Evolutionary conservation across 768 basidiomycete genomes (phyloP), one percentile per base, ranked within the genome.

Genomic region (Phylloporus sp.): DNA sequence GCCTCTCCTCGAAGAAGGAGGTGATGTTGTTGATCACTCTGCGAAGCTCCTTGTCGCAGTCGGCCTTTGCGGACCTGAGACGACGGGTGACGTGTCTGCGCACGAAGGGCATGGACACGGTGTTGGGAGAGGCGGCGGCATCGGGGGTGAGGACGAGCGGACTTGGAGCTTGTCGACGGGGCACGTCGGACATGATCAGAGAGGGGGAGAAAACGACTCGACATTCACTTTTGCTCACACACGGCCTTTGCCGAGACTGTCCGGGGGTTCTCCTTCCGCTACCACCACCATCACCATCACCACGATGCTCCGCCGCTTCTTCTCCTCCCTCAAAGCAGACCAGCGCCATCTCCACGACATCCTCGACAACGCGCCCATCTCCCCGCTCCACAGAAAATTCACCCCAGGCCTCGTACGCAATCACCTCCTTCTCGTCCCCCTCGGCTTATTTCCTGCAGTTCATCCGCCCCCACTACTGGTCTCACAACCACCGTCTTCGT

Each of bases 1-100:
- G 77, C 58, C 85, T 80, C 62, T 92, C 87, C 71, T 99, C 95
- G 57, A 96, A 95, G 69, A 92, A 97, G 31, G 82, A 69, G 53
- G 95, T 95, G 73, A 99, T 93, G 50, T 84, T 90, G 69, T 90
- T 85, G 49, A 94, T 91, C 63, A 97, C 88, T 62, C 91, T 86
- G 61, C 86, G 84, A 9, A 99, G 81, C 68, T 96, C 92, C 74
- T 88, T 89, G 79, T 99, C 92, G 75, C 95, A 99, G 54, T 90
- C 89, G 41, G 88, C 81, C 74, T 99, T 98, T 48, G 95, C 93
- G 4, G 86, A 86, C 71, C 84, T 87, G 68, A 98, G 82, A 48
- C 96, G 84, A 53, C 91, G 81, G 31, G 87, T 90, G 59, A 98
- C 90, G 72, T 97, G 94, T 45, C 91, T 81, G 51, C 89, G 77